Conservation (phyloP, 768 basidiomycete genomes). For the Trametes cingulata region DNA sequence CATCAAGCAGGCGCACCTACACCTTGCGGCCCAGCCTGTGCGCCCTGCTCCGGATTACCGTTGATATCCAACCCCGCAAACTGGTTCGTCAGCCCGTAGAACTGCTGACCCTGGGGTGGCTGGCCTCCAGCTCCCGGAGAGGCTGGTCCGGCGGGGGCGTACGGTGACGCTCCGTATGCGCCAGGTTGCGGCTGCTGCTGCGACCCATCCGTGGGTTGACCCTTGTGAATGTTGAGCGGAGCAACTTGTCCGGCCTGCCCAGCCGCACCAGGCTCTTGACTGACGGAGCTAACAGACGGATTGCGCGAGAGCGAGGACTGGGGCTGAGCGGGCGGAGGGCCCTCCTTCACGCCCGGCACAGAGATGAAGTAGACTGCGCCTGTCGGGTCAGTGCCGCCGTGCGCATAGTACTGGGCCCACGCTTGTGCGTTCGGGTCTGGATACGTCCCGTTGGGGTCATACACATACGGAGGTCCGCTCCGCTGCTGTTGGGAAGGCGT, state of each 20-base stretch:
- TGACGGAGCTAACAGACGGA: conserved; percentile 4
- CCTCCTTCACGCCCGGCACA: conserved; percentile 71
- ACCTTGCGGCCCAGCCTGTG: conserved; percentile 22
- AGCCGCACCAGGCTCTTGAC: background rate
- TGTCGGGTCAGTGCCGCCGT: conserved; percentile 71
- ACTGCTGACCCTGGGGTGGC: conserved; percentile 15
- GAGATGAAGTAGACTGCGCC: conserved; percentile 82
- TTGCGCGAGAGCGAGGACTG: conserved; percentile 9
- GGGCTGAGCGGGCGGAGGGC: conserved; percentile 15
- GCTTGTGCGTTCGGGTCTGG: conserved; percentile 80
- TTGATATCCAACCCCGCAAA: conserved; percentile 28
- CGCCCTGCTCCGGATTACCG: conserved; percentile 17
- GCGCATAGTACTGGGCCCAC: conserved; percentile 84
- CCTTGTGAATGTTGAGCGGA: conserved; percentile 16
- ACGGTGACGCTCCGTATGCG: conserved; percentile 28
- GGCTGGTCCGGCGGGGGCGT: conserved; percentile 10
- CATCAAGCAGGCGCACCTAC: conserved; percentile 30
- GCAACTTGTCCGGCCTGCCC: background rate
- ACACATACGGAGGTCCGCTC: conserved; percentile 51
- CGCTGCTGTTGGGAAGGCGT: conserved; percentile 30
- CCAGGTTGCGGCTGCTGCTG: conserved; percentile 4
- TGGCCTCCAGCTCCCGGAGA: conserved; percentile 13
- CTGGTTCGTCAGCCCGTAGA: conserved; percentile 27
- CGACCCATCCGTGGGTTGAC: conserved; percentile 9
- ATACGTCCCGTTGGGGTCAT: conserved; percentile 67